Evolutionary conservation across 2,329 filamentous ascomycete genomes (phyloP).

Genomic region (Diplodia seriata): DNA sequence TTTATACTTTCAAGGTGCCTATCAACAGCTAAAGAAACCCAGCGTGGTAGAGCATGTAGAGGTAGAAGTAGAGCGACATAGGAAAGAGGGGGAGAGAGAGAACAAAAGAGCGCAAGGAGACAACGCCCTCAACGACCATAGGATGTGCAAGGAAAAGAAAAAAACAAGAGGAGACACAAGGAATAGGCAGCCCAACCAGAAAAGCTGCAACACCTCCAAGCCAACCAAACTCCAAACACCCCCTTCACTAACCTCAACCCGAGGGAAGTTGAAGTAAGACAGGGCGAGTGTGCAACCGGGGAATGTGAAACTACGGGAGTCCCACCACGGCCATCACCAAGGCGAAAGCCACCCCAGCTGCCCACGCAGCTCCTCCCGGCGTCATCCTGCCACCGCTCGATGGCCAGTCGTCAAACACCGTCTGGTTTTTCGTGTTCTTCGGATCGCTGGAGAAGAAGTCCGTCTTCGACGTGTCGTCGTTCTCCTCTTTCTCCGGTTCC

Average conservation of each 20-base stretch:
- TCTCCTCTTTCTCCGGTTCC: constrained; percentile 42
- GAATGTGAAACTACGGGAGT: neutral
- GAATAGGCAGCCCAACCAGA: neutral
- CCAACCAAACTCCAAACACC: neutral
- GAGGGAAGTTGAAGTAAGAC: too few relatives aligned
- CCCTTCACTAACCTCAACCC: too few relatives aligned
- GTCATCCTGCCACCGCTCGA: neutral
- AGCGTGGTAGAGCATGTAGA: neutral
- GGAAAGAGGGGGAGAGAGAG: neutral
- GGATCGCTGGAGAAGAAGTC: constrained; percentile 46
- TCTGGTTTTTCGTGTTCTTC: constrained; percentile 43
- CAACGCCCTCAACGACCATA: neutral
- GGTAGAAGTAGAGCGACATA: neutral
- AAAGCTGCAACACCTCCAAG: neutral
- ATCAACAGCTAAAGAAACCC: neutral
- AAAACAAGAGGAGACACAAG: neutral
- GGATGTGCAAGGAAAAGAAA: neutral
- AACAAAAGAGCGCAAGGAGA: neutral
- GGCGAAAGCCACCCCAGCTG: constrained; percentile 19
- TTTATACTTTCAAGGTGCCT: neutral
- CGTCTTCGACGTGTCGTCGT: constrained; percentile 43
- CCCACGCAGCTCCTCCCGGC: neutral
- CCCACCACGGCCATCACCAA: constrained; percentile 16
- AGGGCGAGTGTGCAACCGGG: too few relatives aligned
- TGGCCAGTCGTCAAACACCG: constrained; percentile 35